Evolutionary conservation across 2,329 filamentous ascomycete genomes (phyloP).

Genomic region (Cladosporium velox): DNA sequence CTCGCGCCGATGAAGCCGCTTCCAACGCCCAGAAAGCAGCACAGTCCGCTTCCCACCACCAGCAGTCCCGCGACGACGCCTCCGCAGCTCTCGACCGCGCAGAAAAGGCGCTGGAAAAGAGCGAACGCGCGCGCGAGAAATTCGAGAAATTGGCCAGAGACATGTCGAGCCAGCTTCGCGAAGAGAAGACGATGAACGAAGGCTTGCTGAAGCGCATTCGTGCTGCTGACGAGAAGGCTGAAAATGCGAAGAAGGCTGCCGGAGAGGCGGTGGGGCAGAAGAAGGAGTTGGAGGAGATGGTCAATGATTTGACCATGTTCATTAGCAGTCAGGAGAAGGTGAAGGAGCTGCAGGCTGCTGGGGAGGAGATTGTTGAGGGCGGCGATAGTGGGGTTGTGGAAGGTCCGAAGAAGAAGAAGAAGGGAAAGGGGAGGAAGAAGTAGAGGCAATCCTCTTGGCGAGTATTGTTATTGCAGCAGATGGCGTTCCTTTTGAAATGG

Average conservation of each 20-base stretch:
- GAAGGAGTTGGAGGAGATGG: slow-evolving; percentile 78
- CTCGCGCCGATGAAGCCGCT: slow-evolving; percentile 64
- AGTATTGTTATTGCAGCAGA: not conserved
- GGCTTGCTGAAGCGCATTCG: slow-evolving; percentile 81
- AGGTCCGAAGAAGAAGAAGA: slow-evolving; percentile 55
- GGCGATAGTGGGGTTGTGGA: slow-evolving; percentile 55
- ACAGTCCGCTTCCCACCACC: slow-evolving; percentile 52
- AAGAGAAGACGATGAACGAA: slow-evolving; percentile 83
- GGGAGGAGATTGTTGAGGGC: slow-evolving; percentile 74
- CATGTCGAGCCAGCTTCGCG: slow-evolving; percentile 73
- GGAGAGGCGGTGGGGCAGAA: slow-evolving; percentile 55
- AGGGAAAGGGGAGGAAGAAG: slow-evolving; percentile 48
- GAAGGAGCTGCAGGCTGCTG: slow-evolving; percentile 59
- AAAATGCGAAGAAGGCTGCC: slow-evolving; percentile 54
- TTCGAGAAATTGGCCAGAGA: slow-evolving; percentile 74
- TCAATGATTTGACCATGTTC: slow-evolving; percentile 83
- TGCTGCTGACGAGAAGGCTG: slow-evolving; percentile 62
- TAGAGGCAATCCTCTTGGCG: slow-evolving; percentile 1
- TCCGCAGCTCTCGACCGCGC: slow-evolving; percentile 64
- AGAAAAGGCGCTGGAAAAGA: slow-evolving; percentile 71
- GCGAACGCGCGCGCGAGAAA: slow-evolving; percentile 68
- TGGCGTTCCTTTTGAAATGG: not conserved
- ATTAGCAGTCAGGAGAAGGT: slow-evolving; percentile 82
- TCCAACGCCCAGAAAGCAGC: slow-evolving; percentile 34
- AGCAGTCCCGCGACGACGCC: slow-evolving; percentile 53